Base-by-base conservation (phyloP, 805 yeast species). In the Trichomonascus vanleenenianus region DNA sequence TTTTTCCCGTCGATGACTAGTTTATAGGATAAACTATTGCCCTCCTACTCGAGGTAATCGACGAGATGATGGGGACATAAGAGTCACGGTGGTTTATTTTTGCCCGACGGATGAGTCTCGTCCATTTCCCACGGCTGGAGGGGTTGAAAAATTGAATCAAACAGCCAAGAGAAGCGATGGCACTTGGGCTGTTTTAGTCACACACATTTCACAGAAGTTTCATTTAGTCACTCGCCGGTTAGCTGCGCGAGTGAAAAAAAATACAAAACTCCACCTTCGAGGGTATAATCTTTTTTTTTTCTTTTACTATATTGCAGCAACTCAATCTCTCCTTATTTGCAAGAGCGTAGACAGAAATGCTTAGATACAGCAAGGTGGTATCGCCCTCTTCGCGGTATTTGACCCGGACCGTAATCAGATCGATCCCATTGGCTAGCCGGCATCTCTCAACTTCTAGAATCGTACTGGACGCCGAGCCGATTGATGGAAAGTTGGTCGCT, bases 401-500 rank as follows among this genome's bases (percentile, higher is more conserved):
- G 22, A 14, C 14, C 20, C 20, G 11, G 19, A 10, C 38, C 5
- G 4, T 15, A 32, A 32, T 32, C 35, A 12, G 35, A n/a, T 32
- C 35, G 35, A 10, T 11, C 20, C 27, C 27, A 22, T 8, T 22
- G 27, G 27, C 27, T 22, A 22, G 27, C 27, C 37, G 37, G 11
- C 37, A 34, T 12, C 22, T 39, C 11, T 39, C 41, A 22, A 22
- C 41, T 12, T 12, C 32, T 3, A 12, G 41, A 14, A 11, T 14
- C 4, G 9, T 47, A 47, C 30, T 37, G 12, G 46, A 46, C 14
- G 57, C 56, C 8, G 49, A 55, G 41, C 36, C 63, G 32, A 76
- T 81, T 35, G 83, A 81, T 58, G 88, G 88, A 39, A 81, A 77
- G 53, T 65, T 71, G 11, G 74, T 78, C 54, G 79, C 81, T 37